Base-by-base conservation (phyloP, 2,329 filamentous ascomycete species). In the Harringtonia lauricola region DNA sequence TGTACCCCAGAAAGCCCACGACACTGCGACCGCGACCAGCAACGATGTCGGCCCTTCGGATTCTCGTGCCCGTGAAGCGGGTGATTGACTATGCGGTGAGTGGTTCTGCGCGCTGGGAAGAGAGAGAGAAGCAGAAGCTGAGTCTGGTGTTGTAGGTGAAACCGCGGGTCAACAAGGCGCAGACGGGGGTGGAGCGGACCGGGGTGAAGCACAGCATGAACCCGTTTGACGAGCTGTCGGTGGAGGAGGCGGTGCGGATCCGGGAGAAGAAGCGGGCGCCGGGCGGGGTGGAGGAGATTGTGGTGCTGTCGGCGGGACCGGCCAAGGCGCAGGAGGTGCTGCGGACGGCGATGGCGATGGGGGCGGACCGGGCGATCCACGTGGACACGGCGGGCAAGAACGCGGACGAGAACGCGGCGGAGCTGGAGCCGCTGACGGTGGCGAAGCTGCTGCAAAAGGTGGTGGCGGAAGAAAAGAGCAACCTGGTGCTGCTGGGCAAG, bases 141-240 rank as follows among this genome's bases (percentile, higher is more conserved):
- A 37, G 22, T n/a, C n/a, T n/a, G n/a, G 21, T 22, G 19, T 24
- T 7, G n/a, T 54, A 82, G 78, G 75, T 81, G 69, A 81, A 81
- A 58, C 77, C 77, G 45, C 76, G 78, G 54, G 76, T 82, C 62
- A 82, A 82, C 70, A 81, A 80, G 63, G 66, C 77, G 56, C 74
- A 77, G 66, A 95, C 90, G 49, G 90, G 80, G 59, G 83, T 98
- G 66, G 90, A 95, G 67, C 95, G 86, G 44, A 74, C 82, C 51
- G 86, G 86, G 54, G 88, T 96, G 59, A 96, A 96, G 68, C 90
- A 96, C 75, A 89, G 83, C 62, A 90, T 98, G 79, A 98, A 96
- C 74, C 92, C 92, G 18, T 98, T 98, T 68, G 92, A 98, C 72
- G 92, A 98, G 65, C 85, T 98, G 58, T 94, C 88, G 36, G 81